These are phyloP conservation scores for Trypanosomatidae sp. DNA, from an alignment of 208 protist genomes.

Conservation along the genomic window DNA sequence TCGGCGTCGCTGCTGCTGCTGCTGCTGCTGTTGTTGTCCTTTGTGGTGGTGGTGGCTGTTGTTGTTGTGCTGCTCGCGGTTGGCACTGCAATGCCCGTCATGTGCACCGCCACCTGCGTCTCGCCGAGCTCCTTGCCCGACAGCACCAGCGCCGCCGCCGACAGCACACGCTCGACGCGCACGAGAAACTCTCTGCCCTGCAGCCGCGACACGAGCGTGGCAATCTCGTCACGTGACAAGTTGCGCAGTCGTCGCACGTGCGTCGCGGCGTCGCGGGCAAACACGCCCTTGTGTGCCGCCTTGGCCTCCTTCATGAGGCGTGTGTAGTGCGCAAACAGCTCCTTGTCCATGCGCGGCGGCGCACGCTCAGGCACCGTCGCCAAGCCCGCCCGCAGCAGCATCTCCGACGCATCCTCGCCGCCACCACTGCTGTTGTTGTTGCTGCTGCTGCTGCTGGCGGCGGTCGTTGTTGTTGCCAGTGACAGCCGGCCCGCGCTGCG, in stretches of 20 bases:
- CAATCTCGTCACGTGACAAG: slow-evolving; percentile 25
- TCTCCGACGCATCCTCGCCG: slow-evolving; percentile 36
- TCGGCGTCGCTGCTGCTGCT: slow-evolving; percentile 9
- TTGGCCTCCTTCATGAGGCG: slow-evolving; percentile 30
- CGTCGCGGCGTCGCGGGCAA: slow-evolving; percentile 28
- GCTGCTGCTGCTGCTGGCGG: slow-evolving; percentile 9
- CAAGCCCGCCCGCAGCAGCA: slow-evolving; percentile 67
- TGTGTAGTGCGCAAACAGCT: slow-evolving; percentile 43
- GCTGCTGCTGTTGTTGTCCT: slow-evolving; percentile 28
- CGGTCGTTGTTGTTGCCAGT: slow-evolving; percentile 11
- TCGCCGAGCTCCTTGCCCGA: slow-evolving; percentile 30
- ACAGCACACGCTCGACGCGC: slow-evolving; percentile 69
- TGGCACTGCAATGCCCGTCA: slow-evolving; percentile 75
- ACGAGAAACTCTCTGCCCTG: slow-evolving; percentile 45
- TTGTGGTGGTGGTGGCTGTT: too few species aligned
- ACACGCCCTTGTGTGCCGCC: slow-evolving; percentile 48
- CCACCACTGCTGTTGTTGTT: slow-evolving; percentile 13
- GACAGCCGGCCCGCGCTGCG: slow-evolving; percentile 56
- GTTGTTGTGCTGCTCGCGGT: too few species aligned
- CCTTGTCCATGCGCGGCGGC: slow-evolving; percentile 48
- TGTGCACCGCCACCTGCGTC: slow-evolving; percentile 53
- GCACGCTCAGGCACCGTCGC: slow-evolving; percentile 44
- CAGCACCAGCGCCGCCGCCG: slow-evolving; percentile 31
- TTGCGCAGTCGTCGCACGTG: slow-evolving; percentile 53
- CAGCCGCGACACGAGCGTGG: slow-evolving; percentile 14